Percentiles rank a stretch among this genome's conserved stretches.
These are phyloP conservation scores for Sechiopsis laciniata DNA, from an alignment of 306 rosid genomes.

Conservation along the genomic window DNA sequence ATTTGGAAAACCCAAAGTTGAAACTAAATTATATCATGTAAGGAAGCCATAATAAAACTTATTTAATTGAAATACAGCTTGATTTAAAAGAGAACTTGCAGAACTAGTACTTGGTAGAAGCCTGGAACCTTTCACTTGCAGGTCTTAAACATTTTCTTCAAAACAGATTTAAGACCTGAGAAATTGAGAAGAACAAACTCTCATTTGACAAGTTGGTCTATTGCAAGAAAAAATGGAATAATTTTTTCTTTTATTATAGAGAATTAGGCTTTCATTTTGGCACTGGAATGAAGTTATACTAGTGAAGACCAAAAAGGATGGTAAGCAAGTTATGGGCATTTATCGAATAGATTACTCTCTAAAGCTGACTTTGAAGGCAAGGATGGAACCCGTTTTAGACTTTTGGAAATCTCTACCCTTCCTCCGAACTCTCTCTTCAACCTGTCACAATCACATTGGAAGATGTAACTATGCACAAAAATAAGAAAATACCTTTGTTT, in stretches of 20 bases:
- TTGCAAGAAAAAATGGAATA: slow-evolving; percentile 2
- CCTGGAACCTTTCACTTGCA: not conserved
- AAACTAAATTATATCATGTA: not conserved
- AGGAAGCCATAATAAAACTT: not conserved
- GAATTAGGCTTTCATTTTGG: not conserved
- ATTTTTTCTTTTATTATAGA: not conserved
- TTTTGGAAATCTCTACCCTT: slow-evolving; percentile 71
- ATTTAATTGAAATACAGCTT: not conserved
- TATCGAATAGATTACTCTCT: slow-evolving; percentile 56
- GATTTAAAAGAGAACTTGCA: not conserved
- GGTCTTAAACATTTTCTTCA: not conserved
- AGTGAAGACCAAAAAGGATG: not conserved
- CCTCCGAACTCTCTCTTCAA: slow-evolving; percentile 68
- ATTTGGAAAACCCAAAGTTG: not conserved
- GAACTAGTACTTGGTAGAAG: not conserved
- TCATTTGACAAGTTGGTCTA: not conserved
- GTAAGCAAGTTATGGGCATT: slow-evolving; percentile 9
- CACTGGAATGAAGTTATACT: not conserved
- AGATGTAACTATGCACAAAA: slow-evolving; percentile 14
- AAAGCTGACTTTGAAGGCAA: slow-evolving; percentile 91
- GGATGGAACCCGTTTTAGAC: slow-evolving; percentile 77
- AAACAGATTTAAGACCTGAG: slow-evolving; percentile 8
- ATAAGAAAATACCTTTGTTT: not conserved
- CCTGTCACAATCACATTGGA: slow-evolving; percentile 36
- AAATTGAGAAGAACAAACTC: not conserved